A percentile compares a stretch with the other conserved stretches of the same genome.
phyloP scores from a whole-genome alignment of 768 basidiomycete genomes.

The Favolaschia claudopus region DNA sequence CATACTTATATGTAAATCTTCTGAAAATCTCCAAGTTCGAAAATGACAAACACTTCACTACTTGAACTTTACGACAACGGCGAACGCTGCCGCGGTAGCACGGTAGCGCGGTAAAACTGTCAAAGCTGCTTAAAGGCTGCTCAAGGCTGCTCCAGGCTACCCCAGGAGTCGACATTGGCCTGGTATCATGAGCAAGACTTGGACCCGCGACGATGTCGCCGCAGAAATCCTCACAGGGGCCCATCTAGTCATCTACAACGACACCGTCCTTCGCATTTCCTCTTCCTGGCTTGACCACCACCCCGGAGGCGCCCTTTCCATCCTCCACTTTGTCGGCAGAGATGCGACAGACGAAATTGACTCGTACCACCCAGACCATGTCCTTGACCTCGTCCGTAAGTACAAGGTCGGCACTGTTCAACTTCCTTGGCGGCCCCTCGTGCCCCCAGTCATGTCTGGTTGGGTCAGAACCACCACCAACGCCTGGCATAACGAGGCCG shows the following conservation, averaged over 20 bases:
- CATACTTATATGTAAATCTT: too few species aligned
- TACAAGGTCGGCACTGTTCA: conserved; percentile 79
- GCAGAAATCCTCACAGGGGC: conserved; percentile 79
- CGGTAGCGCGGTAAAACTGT: too few species aligned
- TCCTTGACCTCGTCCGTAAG: conserved; percentile 59
- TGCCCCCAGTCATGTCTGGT: conserved; percentile 87
- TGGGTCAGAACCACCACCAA: conserved; percentile 70
- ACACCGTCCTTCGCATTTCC: conserved; percentile 70
- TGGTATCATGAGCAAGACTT: neutral
- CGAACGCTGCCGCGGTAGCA: too few species aligned
- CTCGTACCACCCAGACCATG: conserved; percentile 81
- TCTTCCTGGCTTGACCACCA: conserved; percentile 82
- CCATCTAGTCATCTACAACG: conserved; percentile 75
- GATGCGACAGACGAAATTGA: conserved; percentile 96
- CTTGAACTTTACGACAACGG: too few species aligned
- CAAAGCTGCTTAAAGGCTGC: too few species aligned
- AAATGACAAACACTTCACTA: too few species aligned
- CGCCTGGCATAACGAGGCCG: conserved; percentile 73
- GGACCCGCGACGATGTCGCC: conserved; percentile 61
- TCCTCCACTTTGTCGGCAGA: conserved; percentile 94
- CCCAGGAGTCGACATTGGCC: too few species aligned
- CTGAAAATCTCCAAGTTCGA: too few species aligned
- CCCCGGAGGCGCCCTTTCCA: conserved; percentile 88
- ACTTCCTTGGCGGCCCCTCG: conserved; percentile 76
- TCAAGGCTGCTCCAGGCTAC: too few species aligned